Conservation (phyloP, 208 protist genomes). For the Leishmania tarentolae region DNA sequence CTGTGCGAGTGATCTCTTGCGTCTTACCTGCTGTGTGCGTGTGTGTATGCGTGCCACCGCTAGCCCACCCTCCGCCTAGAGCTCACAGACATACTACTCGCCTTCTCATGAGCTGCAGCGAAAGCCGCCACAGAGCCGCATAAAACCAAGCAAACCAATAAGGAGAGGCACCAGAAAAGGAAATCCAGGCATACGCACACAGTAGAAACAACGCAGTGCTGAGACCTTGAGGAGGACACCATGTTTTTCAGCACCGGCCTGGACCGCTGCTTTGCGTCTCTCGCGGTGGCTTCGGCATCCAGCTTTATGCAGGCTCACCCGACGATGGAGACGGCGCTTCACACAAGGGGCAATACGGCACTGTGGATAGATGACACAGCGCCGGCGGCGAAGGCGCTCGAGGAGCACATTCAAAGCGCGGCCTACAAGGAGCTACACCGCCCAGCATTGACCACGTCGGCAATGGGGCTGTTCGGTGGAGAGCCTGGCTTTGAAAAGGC, state of each 20-base stretch:
- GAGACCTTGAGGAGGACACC: background rate
- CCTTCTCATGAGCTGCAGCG: background rate
- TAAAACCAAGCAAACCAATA: too few species aligned
- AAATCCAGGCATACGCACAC: background rate
- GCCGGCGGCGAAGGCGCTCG: conserved; percentile 35
- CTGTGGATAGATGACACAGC: conserved; percentile 86
- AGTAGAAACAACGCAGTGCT: background rate
- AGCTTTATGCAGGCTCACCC: conserved; percentile 27
- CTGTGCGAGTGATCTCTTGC: background rate
- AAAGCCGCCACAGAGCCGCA: background rate
- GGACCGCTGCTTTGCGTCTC: conserved; percentile 35
- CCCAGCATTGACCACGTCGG: conserved; percentile 71
- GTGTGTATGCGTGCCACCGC: background rate
- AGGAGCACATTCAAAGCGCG: conserved; percentile 59
- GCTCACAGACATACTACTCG: background rate
- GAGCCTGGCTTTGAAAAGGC: conserved; percentile 92
- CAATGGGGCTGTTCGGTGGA: conserved; percentile 89
- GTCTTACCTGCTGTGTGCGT: background rate
- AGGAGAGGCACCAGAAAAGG: background rate
- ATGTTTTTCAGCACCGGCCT: conserved; percentile 43
- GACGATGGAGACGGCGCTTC: background rate
- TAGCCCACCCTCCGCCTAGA: background rate
- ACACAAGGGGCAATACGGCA: background rate
- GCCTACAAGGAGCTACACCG: conserved; percentile 89
- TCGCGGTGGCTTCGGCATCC: conserved; percentile 36